Evolutionary conservation across 2,329 filamentous ascomycete species (phyloP).

Genomic region (Penicillium sp.): DNA sequence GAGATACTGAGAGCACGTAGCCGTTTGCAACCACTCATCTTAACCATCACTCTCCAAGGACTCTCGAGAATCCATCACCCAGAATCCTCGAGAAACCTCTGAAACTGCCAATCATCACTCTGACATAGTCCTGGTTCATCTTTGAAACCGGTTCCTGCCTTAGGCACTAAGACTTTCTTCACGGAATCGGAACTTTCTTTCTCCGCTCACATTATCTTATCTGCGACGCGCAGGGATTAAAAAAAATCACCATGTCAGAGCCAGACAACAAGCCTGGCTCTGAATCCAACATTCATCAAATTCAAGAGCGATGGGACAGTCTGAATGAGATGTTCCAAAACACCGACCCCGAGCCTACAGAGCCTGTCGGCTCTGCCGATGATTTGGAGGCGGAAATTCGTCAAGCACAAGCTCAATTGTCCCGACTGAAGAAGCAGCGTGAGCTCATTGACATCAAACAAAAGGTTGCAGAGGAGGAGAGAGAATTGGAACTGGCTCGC

Average conservation of each 20-base stretch:
- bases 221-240: not conserved
- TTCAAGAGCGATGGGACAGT: constrained; percentile 5
- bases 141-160: not conserved
- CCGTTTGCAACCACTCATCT: not conserved
- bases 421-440: constrained; percentile 9
- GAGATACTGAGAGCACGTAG: not conserved
- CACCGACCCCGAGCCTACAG: not conserved
- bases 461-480: constrained; percentile 8
- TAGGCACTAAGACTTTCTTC: not conserved
- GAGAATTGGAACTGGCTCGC: constrained; percentile 6
- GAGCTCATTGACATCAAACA: constrained; percentile 14
- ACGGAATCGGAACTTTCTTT: constrained; percentile 2
- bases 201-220: constrained; percentile 3
- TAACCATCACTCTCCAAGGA: not conserved
- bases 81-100: not conserved
- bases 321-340: constrained; percentile 6
- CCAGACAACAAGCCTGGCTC: constrained; percentile 1
- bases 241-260: constrained; percentile 7
- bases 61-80: too few relatives aligned
- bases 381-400: constrained; percentile 9
- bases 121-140: not conserved
- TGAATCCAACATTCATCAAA: not conserved
- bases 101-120: not conserved
- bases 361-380: not conserved
- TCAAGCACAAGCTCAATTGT: constrained; percentile 8